Percentiles rank a stretch among this genome's conserved stretches.
These are phyloP conservation scores for Glonium stellatum DNA, from an alignment of 495 filamentous ascomycete species.

Conservation along the genomic window DNA sequence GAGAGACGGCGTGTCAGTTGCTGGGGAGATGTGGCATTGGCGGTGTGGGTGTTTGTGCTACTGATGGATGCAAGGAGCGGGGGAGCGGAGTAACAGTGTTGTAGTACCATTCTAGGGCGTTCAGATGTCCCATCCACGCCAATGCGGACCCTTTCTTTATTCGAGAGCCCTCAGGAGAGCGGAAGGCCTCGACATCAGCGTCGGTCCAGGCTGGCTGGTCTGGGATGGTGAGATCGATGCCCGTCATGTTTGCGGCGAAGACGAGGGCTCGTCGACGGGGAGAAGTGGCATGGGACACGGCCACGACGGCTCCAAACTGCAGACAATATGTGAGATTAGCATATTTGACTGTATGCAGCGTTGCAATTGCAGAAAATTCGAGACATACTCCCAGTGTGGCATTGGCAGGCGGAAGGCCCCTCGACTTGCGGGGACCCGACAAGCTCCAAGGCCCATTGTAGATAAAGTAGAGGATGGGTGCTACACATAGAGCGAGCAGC, in stretches of 20 bases:
- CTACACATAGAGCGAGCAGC: not conserved
- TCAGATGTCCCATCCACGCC: constrained; percentile 33
- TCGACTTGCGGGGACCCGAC: not conserved
- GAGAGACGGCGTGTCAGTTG: not conserved
- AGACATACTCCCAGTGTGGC: constrained; percentile 2
- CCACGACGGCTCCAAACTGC: constrained; percentile 29
- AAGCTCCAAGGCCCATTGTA: not conserved
- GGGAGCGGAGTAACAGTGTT: not conserved
- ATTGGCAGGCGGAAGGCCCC: constrained; percentile 1
- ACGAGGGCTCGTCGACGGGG: constrained; percentile 27
- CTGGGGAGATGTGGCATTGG: not conserved
- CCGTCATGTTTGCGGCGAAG: constrained; percentile 31
- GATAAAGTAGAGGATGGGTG: not conserved
- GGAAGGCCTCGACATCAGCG: constrained; percentile 21
- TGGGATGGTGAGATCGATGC: constrained; percentile 32
- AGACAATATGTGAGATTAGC: not conserved
- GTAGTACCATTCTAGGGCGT: constrained; percentile 29
- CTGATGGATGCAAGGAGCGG: not conserved
- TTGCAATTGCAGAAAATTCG: not conserved
- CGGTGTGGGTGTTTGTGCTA: not conserved
- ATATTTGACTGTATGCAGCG: not conserved
- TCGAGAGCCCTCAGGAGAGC: constrained; percentile 11
- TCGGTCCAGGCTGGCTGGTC: constrained; percentile 31
- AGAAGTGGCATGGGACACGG: constrained; percentile 29
- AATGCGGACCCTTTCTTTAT: constrained; percentile 27